These are phyloP conservation scores for Manihot esculenta DNA, from an alignment of 441 rosid genomes.

Conservation along the genomic window DNA sequence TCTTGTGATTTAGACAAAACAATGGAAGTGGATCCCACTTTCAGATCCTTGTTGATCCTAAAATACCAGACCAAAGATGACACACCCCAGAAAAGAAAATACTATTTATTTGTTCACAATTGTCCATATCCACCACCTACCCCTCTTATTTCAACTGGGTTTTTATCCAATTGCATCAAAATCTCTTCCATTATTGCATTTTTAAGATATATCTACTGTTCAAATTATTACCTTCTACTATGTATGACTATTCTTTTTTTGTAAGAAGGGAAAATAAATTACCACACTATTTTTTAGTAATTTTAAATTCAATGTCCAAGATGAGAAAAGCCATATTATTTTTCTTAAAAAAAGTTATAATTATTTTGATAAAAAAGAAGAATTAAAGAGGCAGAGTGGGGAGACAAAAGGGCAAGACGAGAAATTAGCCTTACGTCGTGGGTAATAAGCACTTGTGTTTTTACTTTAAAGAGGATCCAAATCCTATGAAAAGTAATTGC, in stretches of 20 bases:
- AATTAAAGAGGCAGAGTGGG: too few species aligned
- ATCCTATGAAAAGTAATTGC: constrained; percentile 3
- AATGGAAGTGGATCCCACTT: constrained; percentile 17
- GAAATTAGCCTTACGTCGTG: constrained; percentile 1
- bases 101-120: background rate
- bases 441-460: background rate
- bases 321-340: too few species aligned
- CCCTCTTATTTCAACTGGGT: background rate
- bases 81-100: background rate
- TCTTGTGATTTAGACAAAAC: background rate
- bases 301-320: too few species aligned
- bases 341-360: too few species aligned
- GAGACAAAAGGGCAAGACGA: background rate
- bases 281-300: too few species aligned
- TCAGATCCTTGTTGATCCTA: constrained; percentile 8
- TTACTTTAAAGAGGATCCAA: constrained; percentile 2
- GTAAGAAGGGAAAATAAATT: too few species aligned
- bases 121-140: too few species aligned
- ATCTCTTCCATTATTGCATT: too few species aligned
- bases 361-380: too few species aligned
- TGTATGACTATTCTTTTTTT: too few species aligned
- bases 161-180: background rate
- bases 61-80: constrained; percentile 11
- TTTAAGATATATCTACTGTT: too few species aligned
- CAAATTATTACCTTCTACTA: too few species aligned